Percentiles rank a stretch among this genome's conserved stretches.
Evolutionary conservation across 352 stramenopile species (phyloP).

Genomic region (Globisporangium takayamanum): DNA sequence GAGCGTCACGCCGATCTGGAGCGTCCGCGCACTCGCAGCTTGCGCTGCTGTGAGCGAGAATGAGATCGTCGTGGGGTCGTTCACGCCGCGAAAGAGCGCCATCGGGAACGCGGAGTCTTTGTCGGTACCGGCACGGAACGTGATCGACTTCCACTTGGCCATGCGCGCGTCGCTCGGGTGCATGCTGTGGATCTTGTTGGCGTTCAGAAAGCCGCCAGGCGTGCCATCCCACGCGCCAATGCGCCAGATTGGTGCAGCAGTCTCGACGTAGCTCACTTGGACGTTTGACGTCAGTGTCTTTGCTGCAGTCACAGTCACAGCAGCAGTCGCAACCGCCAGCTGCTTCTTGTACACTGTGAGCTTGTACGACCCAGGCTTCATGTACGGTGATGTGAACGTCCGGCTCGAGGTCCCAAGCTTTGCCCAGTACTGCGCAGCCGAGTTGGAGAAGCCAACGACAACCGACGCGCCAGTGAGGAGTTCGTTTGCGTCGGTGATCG

Average conservation of each 20-base stretch:
- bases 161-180: slow-evolving; percentile 41
- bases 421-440: slow-evolving; percentile 36
- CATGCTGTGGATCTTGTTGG: slow-evolving; percentile 50
- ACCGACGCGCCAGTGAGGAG: slow-evolving; percentile 20
- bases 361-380: slow-evolving; percentile 44
- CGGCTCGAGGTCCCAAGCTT: slow-evolving; percentile 12
- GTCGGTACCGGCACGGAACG: slow-evolving; percentile 20
- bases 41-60: slow-evolving; percentile 25
- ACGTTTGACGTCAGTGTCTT: slow-evolving; percentile 14
- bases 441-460: slow-evolving; percentile 31
- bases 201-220: slow-evolving; percentile 39
- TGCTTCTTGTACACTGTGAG: slow-evolving; percentile 52
- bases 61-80: slow-evolving; percentile 29
- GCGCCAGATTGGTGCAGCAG: slow-evolving; percentile 28
- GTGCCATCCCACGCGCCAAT: slow-evolving; percentile 51
- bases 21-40: slow-evolving; percentile 16
- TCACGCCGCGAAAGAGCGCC: slow-evolving; percentile 39
- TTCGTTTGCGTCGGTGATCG: slow-evolving; percentile 25
- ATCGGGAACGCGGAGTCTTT: slow-evolving; percentile 27
- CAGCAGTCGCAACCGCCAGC: slow-evolving; percentile 28
- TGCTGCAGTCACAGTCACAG: slow-evolving; percentile 19
- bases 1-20: slow-evolving; percentile 38
- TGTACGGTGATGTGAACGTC: slow-evolving; percentile 33
- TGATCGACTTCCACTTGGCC: slow-evolving; percentile 18
- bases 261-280: slow-evolving; percentile 21